A percentile compares a stretch with the other conserved stretches of the same genome.
Evolutionary conservation across 352 stramenopile species (phyloP).

Genomic region (Albugo candida): DNA sequence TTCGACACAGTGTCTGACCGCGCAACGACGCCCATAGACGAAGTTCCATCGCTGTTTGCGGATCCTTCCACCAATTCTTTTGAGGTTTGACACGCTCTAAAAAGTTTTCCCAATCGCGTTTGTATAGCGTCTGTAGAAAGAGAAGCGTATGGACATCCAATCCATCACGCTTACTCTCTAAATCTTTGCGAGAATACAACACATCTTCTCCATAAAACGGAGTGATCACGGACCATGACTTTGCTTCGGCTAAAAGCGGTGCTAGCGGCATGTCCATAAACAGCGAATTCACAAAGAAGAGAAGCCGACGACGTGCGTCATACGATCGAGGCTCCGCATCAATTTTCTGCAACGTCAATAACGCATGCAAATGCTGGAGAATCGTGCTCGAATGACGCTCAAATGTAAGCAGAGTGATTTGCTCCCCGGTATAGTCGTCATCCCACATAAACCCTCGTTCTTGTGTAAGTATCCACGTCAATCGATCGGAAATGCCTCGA

Average conservation of each 20-base stretch:
- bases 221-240: conserved; percentile 97
- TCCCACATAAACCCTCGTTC: conserved; percentile 98
- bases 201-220: conserved; percentile 98
- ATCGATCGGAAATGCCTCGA: conserved; percentile 83
- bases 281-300: conserved; percentile 99
- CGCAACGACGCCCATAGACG: conserved; percentile 95
- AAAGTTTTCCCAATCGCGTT: conserved; percentile 97
- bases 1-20: conserved; percentile 93
- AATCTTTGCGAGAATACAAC: conserved; percentile 90
- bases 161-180: conserved; percentile 92
- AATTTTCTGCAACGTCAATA: conserved; percentile 92
- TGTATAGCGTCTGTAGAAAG: conserved; percentile 94
- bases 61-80: conserved; percentile 84
- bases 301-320: conserved; percentile 87
- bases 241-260: conserved; percentile 93
- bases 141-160: conserved; percentile 71
- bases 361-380: conserved; percentile 80
- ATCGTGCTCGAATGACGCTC: conserved; percentile 65
- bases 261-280: conserved; percentile 99
- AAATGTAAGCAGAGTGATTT: conserved; percentile 78
- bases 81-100: conserved; percentile 90
- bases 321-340: conserved; percentile 94
- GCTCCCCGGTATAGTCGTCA: conserved; percentile 91
- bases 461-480: conserved; percentile 92
- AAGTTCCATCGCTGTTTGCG: conserved; percentile 70